Base-by-base conservation (phyloP, 495 filamentous ascomycete species). In the Penicillium bovifimosum region DNA sequence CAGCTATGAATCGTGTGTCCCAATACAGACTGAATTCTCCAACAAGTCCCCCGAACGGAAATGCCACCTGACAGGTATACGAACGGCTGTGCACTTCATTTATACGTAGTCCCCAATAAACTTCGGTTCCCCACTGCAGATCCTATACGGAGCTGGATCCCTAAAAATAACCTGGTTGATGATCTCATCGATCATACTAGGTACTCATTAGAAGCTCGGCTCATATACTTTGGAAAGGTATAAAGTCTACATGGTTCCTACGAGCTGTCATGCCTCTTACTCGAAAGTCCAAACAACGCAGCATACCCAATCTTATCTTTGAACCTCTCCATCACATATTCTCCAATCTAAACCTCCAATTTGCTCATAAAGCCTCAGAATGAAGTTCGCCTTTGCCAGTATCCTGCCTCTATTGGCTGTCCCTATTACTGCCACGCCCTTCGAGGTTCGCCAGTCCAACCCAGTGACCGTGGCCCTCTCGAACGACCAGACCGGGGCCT, bases 401-500 rank as follows among this genome's bases (percentile, higher is more conserved):
- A 11, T 55, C 32, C 6, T 45, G 43, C 49, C 60, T 36, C 33
- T 60, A 38, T 26, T 69, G 27, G 60, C 39, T 26, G 38, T 50
- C 44, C 27, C 39, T n/a, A 41, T 53, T 39, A 38, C 55, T 17
- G 58, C 60, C 17, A 48, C 48, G 4, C 54, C 56, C 4, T 16
- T 62, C 7, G 60, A 58, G 24, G 48, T 48, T 27, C 62, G 54
- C 36, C 8, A 43, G 10, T 43, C 40, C 7, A 42, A 29, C 9
- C 31, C 31, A 18, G 55, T 60, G 16, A 56, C 57, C 6, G 29
- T 64, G 4, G 53, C 61, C 17, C 61, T 66, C 18, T 52, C 60
- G 11, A 66, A 66, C 35, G 63, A 66, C 20, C 53, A 59, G 28
- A 44, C 53, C n/a, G 63, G 63, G 4, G 55, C 60, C 11, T 44